phyloP scores from a whole-genome alignment of 306 rosid genomes.

The Dicorynia guianensis region DNA sequence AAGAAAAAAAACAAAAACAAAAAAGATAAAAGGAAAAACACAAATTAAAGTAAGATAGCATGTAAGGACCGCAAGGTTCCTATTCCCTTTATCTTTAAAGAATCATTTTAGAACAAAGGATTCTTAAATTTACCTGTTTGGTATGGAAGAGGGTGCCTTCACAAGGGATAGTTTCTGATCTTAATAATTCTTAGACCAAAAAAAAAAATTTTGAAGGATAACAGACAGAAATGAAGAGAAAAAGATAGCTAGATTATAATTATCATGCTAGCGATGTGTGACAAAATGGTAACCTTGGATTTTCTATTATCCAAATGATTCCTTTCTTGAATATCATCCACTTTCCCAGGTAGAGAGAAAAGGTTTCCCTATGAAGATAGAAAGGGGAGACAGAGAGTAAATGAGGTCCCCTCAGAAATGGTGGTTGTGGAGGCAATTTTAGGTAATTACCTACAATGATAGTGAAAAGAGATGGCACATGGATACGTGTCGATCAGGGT shows the following conservation, averaged over 20 bases:
- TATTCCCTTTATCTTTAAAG: constrained; percentile 8
- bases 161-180: neutral
- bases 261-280: neutral
- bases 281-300: constrained; percentile 40
- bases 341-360: constrained; percentile 24
- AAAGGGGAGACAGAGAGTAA: neutral
- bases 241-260: neutral
- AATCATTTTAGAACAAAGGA: constrained; percentile 8
- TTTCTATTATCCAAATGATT: constrained; percentile 34
- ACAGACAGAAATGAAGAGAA: neutral
- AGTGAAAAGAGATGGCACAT: neutral
- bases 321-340: constrained; percentile 17
- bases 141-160: too few species aligned
- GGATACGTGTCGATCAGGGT: constrained; percentile 48
- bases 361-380: neutral
- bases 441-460: constrained; percentile 20
- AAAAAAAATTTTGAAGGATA: neutral
- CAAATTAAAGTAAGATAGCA: constrained; percentile 3
- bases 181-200: neutral
- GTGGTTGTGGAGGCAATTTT: constrained; percentile 31
- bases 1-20: too few species aligned
- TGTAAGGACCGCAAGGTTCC: constrained; percentile 27
- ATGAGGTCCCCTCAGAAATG: neutral
- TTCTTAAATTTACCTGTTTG: neutral
- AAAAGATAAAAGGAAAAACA: constrained; percentile 7